Evolutionary conservation across 768 basidiomycete species (phyloP), one percentile per base, ranked within the genome.

Genomic region (Asterophora parasitica): DNA sequence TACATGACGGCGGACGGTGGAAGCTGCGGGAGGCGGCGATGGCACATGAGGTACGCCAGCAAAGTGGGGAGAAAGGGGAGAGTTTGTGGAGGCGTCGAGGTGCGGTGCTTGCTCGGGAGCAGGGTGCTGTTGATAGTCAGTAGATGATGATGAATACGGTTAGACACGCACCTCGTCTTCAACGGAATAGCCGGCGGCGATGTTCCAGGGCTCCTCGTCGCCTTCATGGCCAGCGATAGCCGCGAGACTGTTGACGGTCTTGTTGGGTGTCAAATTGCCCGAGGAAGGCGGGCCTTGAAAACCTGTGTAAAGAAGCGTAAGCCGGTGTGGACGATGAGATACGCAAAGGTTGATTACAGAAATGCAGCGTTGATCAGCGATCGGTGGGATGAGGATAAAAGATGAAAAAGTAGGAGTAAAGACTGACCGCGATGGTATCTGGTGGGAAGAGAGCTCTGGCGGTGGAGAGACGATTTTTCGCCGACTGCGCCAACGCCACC

Each of bases 121-220:
- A 32, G 55, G 55, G 32, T 61, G 60, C 63, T 62, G 52, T 33
- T 43, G 50, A 46, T 26, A 42, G 12, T 9, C 37, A 39, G 42
- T 9, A 19, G 20, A 51, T 34, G 27, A 48, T 19, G 36, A 44
- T 41, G 9, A 15, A 12, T 42, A 33, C 37, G 34, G 7, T 26
- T 31, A 16, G 34, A 15, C 17, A 60, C 68, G 54, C 52, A 87
- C 88, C 67, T 88, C 85, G 27, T 87, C 86, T 44, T 83, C 83
- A 49, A 79, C 71, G 10, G 65, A 71, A 68, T 62, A 78, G 67
- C 65, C 73, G 28, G 74, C 77, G 33, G 81, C 80, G 35, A 75
- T 70, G 63, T 88, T 86, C 90, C 90, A 92, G 47, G 88, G 85
- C 54, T 91, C 89, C 62, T 92, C 89, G 51, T 90, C 89, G 56